Conservation (phyloP, 306 rosid genomes). For the Trifolium repens region DNA sequence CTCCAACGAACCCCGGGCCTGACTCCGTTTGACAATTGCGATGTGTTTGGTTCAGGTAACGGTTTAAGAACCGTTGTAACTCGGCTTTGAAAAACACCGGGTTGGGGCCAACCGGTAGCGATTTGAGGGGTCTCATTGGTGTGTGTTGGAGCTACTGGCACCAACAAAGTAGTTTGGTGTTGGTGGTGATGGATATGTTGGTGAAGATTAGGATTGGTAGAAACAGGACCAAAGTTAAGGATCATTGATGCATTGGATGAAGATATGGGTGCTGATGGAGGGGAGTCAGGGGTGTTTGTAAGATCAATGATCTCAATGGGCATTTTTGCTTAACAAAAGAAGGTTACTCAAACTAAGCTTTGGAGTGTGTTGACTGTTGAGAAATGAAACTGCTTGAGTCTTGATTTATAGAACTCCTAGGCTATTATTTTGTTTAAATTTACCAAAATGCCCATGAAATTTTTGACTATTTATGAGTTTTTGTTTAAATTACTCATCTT, state of each 20-base stretch:
- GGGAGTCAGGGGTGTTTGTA: background rate
- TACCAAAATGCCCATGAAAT: background rate
- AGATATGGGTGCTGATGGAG: constrained; percentile 18
- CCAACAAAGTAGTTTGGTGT: background rate
- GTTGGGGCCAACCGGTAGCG: background rate
- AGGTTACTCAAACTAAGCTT: background rate
- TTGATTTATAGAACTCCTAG: constrained; percentile 2
- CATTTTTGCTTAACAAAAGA: background rate
- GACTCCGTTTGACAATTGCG: background rate
- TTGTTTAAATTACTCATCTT: background rate
- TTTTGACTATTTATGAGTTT: background rate
- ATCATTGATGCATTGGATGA: background rate
- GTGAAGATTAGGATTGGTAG: background rate
- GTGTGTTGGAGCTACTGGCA: background rate
- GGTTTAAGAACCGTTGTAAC: background rate
- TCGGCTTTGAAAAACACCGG: background rate
- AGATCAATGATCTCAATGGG: constrained; percentile 28
- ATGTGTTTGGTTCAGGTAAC: background rate
- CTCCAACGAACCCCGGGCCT: constrained; percentile 10
- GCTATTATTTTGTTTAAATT: background rate
- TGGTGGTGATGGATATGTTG: background rate
- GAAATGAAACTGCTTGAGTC: background rate
- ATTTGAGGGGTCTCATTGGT: background rate
- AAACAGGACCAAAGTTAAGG: background rate
- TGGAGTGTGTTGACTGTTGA: background rate